Percentiles rank a stretch among this genome's conserved stretches.
phyloP scores from a whole-genome alignment of 148 eudicot genomes.

The Oxyria digyna region DNA sequence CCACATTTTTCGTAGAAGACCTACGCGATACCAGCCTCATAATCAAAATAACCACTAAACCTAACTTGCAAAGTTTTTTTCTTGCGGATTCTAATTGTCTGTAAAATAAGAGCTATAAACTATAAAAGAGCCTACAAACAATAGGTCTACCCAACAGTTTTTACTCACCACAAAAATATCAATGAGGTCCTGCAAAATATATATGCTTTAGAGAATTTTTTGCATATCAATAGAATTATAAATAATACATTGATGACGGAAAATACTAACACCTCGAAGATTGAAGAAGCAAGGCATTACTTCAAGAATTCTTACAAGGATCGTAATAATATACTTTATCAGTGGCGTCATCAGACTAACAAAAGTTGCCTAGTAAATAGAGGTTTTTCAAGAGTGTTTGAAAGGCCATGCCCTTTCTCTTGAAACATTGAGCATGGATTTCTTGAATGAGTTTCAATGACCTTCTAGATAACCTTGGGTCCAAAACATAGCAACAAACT shows the following conservation, averaged over 20 bases:
- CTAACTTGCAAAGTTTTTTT: not conserved
- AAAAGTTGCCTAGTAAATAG: slow-evolving; percentile 77
- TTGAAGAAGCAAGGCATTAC: slow-evolving; percentile 46
- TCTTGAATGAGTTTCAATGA: slow-evolving; percentile 52
- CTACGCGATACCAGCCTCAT: no score
- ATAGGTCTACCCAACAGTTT: not conserved
- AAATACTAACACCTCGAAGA: slow-evolving; percentile 40
- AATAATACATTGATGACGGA: slow-evolving; percentile 7
- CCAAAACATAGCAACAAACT: slow-evolving; percentile 50
- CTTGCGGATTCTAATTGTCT: not conserved
- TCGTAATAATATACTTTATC: slow-evolving; percentile 82
- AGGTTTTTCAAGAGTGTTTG: slow-evolving; percentile 53
- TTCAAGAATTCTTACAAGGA: slow-evolving; percentile 58
- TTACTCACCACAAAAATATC: not conserved
- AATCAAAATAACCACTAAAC: no score
- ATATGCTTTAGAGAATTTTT: not conserved
- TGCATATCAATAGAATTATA: not conserved
- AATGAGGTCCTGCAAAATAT: not conserved
- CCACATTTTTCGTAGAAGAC: no score
- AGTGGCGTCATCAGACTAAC: slow-evolving; percentile 69
- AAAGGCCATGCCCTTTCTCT: slow-evolving; percentile 77
- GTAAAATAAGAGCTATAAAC: not conserved
- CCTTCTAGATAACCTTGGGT: slow-evolving; percentile 37
- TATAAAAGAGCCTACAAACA: not conserved
- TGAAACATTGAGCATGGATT: slow-evolving; percentile 44